Conservation (phyloP, 208 protist genomes). For the Leishmania aethiopica region DNA sequence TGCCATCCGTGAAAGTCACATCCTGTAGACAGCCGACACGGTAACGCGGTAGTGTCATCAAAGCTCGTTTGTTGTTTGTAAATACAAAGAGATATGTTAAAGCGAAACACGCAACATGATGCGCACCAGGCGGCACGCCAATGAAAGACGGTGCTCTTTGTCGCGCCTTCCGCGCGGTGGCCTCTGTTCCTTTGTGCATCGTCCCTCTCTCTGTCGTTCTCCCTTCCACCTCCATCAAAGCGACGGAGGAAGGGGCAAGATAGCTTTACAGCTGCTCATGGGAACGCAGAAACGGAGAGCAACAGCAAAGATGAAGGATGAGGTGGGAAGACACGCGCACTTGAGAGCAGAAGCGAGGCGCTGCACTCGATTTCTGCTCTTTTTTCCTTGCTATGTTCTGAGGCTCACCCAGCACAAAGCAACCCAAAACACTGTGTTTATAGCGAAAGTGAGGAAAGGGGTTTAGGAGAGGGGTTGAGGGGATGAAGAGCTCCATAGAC, state of each 20-base stretch:
- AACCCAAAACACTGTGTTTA: not conserved
- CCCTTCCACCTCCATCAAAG: not conserved
- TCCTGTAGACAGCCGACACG: not conserved
- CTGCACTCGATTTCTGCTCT: not conserved
- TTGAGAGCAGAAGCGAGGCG: not conserved
- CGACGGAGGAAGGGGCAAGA: not conserved
- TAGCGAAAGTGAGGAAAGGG: not conserved
- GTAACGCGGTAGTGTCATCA: not conserved
- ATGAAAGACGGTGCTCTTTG: not conserved
- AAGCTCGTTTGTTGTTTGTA: constrained; percentile 2
- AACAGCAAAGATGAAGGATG: not conserved
- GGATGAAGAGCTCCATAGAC: not conserved
- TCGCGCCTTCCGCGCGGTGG: not conserved
- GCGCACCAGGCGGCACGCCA: not conserved
- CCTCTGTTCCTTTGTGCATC: not conserved
- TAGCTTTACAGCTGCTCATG: not conserved
- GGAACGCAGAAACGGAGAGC: not conserved
- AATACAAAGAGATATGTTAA: constrained; percentile 16
- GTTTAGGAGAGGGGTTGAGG: not conserved
- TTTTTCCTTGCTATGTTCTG: not conserved
- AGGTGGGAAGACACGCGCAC: not conserved
- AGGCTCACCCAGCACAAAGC: not conserved
- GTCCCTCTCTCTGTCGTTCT: not conserved
- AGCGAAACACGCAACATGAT: constrained; percentile 1
- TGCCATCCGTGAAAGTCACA: not conserved